phyloP scores from a whole-genome alignment of 192 early-diverging fungal genomes.

The Rhizophagus prolifer region DNA sequence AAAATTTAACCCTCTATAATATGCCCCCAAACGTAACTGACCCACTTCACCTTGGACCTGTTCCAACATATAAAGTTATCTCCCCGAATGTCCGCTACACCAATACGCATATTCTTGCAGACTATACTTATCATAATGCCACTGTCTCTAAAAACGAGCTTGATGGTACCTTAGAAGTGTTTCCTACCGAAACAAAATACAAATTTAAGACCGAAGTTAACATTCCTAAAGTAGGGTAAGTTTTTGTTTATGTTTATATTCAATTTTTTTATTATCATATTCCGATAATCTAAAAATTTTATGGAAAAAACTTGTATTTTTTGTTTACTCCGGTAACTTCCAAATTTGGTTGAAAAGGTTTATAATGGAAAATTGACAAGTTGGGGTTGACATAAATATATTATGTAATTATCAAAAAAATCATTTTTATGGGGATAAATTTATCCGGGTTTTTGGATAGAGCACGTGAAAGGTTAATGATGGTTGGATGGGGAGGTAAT shows the following conservation, averaged over 20 bases:
- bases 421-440: too few relatives aligned
- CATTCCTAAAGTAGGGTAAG: constrained; percentile 81
- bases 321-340: too few relatives aligned
- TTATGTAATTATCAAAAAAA: background rate
- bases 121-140: constrained; percentile 90
- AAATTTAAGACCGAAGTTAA: constrained; percentile 83
- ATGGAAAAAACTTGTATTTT: too few relatives aligned
- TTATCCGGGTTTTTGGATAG: too few relatives aligned
- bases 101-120: constrained; percentile 72
- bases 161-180: constrained; percentile 69
- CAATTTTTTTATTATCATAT: background rate
- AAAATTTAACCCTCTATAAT: constrained; percentile 37
- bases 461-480: constrained; percentile 74
- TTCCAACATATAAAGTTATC: constrained; percentile 78
- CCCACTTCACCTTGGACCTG: constrained; percentile 25
- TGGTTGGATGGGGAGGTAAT: constrained; percentile 99
- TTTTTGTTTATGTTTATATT: constrained; percentile 7
- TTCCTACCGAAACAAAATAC: constrained; percentile 86
- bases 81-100: constrained; percentile 89
- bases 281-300: too few relatives aligned
- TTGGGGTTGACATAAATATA: background rate
- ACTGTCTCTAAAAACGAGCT: constrained; percentile 64
- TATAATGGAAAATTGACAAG: background rate
- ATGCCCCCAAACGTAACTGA: constrained; percentile 30
- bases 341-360: constrained; percentile 20